Conservation (phyloP, 1,284 basidiomycete genomes). For the Ustilago bromivora region DNA sequence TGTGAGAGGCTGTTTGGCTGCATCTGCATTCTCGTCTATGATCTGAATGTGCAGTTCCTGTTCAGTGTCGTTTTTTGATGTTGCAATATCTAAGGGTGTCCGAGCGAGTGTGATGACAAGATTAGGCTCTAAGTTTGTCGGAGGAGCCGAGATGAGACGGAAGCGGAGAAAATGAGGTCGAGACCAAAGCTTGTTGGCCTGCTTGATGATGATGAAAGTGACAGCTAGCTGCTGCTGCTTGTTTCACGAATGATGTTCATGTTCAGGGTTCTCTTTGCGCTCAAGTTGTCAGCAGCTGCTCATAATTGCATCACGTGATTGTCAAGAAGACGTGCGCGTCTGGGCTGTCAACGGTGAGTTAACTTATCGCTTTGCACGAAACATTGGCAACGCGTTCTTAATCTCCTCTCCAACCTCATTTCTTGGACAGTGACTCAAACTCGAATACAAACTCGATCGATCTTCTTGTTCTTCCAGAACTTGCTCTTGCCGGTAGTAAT, state of each 20-base stretch:
- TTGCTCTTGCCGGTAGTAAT: conserved; percentile 83
- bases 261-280: neutral
- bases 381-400: conserved; percentile 29
- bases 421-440: conserved; percentile 73
- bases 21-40: neutral
- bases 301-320: neutral
- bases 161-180: neutral
- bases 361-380: neutral
- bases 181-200: neutral
- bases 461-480: conserved; percentile 89
- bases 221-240: neutral
- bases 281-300: neutral
- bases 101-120: neutral
- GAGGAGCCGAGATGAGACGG: neutral
- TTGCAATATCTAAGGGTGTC: neutral
- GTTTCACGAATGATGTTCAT: neutral
- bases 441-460: conserved; percentile 74
- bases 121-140: conserved; percentile 3
- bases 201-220: neutral
- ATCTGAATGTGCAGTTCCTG: neutral
- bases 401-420: conserved; percentile 12
- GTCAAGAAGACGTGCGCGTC: neutral
- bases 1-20: neutral
- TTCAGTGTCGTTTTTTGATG: neutral
- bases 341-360: neutral